Percentiles rank a stretch among this genome's conserved stretches.
These are phyloP conservation scores for Tremella mesenterica DNA, from an alignment of 768 basidiomycete genomes.

Conservation along the genomic window DNA sequence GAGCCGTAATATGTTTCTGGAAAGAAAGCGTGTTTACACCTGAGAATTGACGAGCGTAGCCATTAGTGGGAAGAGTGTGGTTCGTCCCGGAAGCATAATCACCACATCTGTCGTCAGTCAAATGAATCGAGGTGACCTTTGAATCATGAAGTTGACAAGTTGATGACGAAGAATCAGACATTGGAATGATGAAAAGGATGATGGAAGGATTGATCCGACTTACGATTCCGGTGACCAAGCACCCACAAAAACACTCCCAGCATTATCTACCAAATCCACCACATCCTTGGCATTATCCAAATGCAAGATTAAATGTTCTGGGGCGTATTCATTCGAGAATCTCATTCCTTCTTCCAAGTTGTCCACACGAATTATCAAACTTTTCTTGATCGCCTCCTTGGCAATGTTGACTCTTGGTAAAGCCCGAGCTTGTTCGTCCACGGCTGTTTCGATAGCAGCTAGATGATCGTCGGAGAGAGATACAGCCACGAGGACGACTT, in stretches of 20 bases:
- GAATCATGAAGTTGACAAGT: not conserved
- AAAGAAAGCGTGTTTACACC: slow-evolving; percentile 95
- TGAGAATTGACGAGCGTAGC: slow-evolving; percentile 95
- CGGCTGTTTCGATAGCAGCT: slow-evolving; percentile 67
- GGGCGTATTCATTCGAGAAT: slow-evolving; percentile 96
- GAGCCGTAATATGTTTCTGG: slow-evolving; percentile 98
- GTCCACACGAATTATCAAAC: slow-evolving; percentile 69
- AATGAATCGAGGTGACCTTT: too few relatives aligned
- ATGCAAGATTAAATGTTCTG: slow-evolving; percentile 93
- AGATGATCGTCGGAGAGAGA: slow-evolving; percentile 56
- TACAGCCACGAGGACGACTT: slow-evolving; percentile 85
- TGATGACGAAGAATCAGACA: not conserved
- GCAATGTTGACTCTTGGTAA: slow-evolving; percentile 84
- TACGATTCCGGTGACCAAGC: slow-evolving; percentile 92
- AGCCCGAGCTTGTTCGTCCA: slow-evolving; percentile 77
- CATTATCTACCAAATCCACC: slow-evolving; percentile 69
- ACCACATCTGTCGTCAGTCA: slow-evolving; percentile 60
- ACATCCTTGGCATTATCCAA: slow-evolving; percentile 60
- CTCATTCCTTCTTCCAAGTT: slow-evolving; percentile 65
- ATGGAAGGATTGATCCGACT: slow-evolving; percentile 1
- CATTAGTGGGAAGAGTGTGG: slow-evolving; percentile 81
- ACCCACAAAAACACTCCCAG: slow-evolving; percentile 94
- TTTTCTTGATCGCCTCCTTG: slow-evolving; percentile 77
- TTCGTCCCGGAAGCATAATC: slow-evolving; percentile 99
- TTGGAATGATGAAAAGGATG: not conserved